Conservation (phyloP, 768 basidiomycete species). For the Krasilnikovozyma curviuscula region DNA sequence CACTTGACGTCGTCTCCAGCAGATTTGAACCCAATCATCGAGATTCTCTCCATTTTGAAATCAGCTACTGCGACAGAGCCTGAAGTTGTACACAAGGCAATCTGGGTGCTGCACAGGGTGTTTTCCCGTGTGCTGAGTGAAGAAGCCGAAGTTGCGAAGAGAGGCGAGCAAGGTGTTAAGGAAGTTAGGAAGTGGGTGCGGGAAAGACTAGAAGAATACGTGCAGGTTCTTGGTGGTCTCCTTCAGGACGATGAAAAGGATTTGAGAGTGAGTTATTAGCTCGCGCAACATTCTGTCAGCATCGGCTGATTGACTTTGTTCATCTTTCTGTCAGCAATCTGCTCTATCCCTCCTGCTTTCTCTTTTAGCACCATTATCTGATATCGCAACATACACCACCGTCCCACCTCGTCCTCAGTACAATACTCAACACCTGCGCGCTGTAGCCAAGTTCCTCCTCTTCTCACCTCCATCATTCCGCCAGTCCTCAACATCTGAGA, state of each 20-base stretch:
- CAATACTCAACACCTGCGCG: conserved; percentile 5
- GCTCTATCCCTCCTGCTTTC: conserved; percentile 1
- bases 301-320: not conserved
- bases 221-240: conserved; percentile 46
- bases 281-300: not conserved
- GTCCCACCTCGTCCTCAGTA: not conserved
- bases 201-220: conserved; percentile 51
- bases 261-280: conserved; percentile 41
- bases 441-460: conserved; percentile 5
- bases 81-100: conserved; percentile 45
- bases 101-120: conserved; percentile 64
- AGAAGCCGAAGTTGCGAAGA: conserved; percentile 4
- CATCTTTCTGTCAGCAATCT: conserved; percentile 3
- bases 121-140: conserved; percentile 36
- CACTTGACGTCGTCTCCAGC: conserved; percentile 36
- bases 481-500: conserved; percentile 1
- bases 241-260: conserved; percentile 57
- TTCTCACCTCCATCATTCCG: conserved; percentile 6
- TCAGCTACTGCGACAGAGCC: conserved; percentile 31
- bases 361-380: conserved; percentile 3
- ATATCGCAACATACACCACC: not conserved
- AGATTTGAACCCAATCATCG: conserved; percentile 57
- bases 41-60: conserved; percentile 41
- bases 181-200: conserved; percentile 52
- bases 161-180: conserved; percentile 28